Conservation (phyloP, 192 early-diverging fungal species). For the Glomus cerebriforme region DNA sequence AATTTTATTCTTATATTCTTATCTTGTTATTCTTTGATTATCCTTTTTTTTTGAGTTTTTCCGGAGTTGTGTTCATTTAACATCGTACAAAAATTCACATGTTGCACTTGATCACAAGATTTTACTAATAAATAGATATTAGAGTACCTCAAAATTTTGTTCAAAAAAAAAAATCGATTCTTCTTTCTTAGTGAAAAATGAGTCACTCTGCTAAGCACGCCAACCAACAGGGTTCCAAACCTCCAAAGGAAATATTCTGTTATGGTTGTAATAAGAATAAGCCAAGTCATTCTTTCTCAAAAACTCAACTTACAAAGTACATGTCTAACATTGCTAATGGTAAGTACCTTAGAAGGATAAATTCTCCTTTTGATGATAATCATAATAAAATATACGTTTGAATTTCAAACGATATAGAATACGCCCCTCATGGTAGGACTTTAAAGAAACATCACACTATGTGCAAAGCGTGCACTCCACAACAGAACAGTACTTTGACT, state of each 20-base stretch:
- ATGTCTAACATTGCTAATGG: constrained; percentile 36
- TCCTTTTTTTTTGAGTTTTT: too few species aligned
- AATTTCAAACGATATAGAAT: constrained; percentile 31
- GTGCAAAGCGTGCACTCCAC: constrained; percentile 46
- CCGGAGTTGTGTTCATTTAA: too few species aligned
- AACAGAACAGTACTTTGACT: constrained; percentile 35
- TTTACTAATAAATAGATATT: too few species aligned
- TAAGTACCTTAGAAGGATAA: constrained; percentile 24
- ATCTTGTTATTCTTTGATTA: too few species aligned
- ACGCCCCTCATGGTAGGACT: constrained; percentile 38
- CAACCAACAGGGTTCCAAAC: too few species aligned
- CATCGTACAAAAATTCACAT: too few species aligned
- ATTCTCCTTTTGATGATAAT: not conserved
- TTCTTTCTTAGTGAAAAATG: too few species aligned
- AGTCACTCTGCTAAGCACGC: too few species aligned
- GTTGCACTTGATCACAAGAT: too few species aligned
- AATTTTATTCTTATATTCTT: too few species aligned
- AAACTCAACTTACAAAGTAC: constrained; percentile 44
- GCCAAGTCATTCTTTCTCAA: constrained; percentile 40
- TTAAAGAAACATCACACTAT: constrained; percentile 38
- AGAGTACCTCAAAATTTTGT: too few species aligned
- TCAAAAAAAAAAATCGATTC: too few species aligned
- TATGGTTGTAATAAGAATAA: constrained; percentile 37
- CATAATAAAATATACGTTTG: not conserved
- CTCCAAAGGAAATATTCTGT: not conserved